phyloP scores from a whole-genome alignment of 345 rosid species.

The Pugionium dolabratum region DNA sequence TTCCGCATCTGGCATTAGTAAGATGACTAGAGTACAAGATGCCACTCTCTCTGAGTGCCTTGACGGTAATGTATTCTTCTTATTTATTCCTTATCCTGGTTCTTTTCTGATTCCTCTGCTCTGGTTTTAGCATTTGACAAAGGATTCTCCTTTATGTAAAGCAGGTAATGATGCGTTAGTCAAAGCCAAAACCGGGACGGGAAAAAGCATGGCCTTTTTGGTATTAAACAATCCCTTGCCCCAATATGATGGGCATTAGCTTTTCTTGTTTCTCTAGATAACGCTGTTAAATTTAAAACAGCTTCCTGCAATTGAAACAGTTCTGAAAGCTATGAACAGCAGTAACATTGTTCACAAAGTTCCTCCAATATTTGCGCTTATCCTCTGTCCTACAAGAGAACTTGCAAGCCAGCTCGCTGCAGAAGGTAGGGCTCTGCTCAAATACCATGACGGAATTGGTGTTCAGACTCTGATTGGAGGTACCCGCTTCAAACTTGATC shows the following conservation, averaged over 20 bases:
- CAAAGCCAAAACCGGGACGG: constrained; percentile 90
- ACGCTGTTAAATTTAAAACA: constrained; percentile 60
- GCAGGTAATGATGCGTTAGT: constrained; percentile 86
- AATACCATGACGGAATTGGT: constrained; percentile 78
- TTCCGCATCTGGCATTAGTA: constrained; percentile 71
- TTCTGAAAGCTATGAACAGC: constrained; percentile 59
- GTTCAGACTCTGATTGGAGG: constrained; percentile 91
- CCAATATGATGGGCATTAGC: constrained; percentile 8
- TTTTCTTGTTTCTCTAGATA: constrained; percentile 37
- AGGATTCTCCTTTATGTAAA: constrained; percentile 22
- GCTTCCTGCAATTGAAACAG: constrained; percentile 99
- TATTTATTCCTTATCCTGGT: not conserved
- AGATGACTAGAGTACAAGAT: constrained; percentile 88
- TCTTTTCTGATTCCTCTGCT: constrained; percentile 1
- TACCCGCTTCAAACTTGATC: constrained; percentile 89
- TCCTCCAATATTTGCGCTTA: constrained; percentile 59
- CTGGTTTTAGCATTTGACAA: constrained; percentile 12
- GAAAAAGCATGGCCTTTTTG: constrained; percentile 84
- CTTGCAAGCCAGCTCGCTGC: constrained; percentile 97
- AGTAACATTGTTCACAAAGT: constrained; percentile 42
- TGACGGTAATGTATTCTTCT: constrained; percentile 53
- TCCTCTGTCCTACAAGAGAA: constrained; percentile 94
- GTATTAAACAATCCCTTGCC: constrained; percentile 46
- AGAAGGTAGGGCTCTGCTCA: constrained; percentile 82
- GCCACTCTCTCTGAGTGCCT: constrained; percentile 72